Evolutionary conservation across 768 basidiomycete genomes (phyloP).

Genomic region (Tephrocybe sp.): DNA sequence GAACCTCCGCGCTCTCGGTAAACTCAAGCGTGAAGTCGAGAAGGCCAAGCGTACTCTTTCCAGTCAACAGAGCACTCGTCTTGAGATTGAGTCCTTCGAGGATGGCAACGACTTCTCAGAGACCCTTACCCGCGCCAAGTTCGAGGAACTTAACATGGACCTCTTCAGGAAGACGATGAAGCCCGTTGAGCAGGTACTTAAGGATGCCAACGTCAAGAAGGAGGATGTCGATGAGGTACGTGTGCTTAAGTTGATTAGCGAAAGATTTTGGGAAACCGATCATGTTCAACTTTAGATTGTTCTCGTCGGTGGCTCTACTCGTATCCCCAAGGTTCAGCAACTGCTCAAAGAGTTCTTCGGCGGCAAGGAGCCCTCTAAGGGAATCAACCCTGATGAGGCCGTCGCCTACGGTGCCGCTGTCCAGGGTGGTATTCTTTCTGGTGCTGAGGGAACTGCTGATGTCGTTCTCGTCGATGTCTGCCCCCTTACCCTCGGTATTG

Average conservation of each 20-base stretch:
- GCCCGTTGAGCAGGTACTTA: slow-evolving; percentile 97
- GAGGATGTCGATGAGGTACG: slow-evolving; percentile 88
- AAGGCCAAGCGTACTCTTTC: slow-evolving; percentile 94
- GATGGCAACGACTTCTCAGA: slow-evolving; percentile 97
- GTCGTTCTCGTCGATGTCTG: slow-evolving; percentile 95
- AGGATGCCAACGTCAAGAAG: slow-evolving; percentile 98
- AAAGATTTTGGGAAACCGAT: too few species aligned
- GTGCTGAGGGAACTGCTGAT: slow-evolving; percentile 86
- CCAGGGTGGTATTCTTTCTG: slow-evolving; percentile 97
- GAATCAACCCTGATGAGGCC: slow-evolving; percentile 99
- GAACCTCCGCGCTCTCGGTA: slow-evolving; percentile 84
- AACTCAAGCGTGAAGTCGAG: slow-evolving; percentile 91
- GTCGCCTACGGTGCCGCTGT: slow-evolving; percentile 99
- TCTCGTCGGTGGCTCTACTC: slow-evolving; percentile 95
- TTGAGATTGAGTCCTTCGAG: slow-evolving; percentile 97
- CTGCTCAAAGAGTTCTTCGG: slow-evolving; percentile 97
- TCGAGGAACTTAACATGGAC: slow-evolving; percentile 98
- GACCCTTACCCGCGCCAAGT: slow-evolving; percentile 96
- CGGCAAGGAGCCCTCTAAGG: slow-evolving; percentile 96
- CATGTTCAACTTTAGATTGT: too few species aligned
- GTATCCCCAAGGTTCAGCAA: slow-evolving; percentile 99
- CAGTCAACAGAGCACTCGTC: slow-evolving; percentile 82
- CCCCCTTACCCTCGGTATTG: slow-evolving; percentile 97
- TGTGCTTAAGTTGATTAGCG: not conserved
- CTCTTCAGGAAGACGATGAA: slow-evolving; percentile 99